Evolutionary conservation across 345 rosid species (phyloP).

Genomic region (Syzygium grande): DNA sequence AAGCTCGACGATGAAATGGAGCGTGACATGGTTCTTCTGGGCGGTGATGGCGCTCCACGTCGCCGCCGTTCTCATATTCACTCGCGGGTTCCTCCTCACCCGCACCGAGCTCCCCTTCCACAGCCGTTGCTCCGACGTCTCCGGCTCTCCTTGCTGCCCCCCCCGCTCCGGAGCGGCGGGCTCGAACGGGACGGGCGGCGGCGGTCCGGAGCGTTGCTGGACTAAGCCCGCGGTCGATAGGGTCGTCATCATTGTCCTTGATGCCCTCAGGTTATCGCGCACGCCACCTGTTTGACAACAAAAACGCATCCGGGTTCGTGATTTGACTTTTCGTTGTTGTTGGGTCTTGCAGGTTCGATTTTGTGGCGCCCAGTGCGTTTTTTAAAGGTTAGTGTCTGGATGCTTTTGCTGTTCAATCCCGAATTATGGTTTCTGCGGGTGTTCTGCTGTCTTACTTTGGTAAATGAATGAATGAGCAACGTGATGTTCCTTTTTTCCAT

Average conservation of each 20-base stretch:
- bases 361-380: conserved; percentile 66
- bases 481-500: not conserved
- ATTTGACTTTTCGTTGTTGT: not conserved
- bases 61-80: conserved; percentile 55
- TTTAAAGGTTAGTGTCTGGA: conserved; percentile 39
- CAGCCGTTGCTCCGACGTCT: conserved; percentile 60
- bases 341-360: conserved; percentile 50
- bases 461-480: not conserved
- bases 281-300: not conserved
- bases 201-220: conserved; percentile 35
- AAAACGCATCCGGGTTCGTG: not conserved
- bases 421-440: not conserved
- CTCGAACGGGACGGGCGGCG: not conserved
- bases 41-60: conserved; percentile 42
- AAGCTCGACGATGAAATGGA: conserved; percentile 1
- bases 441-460: not conserved
- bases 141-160: conserved; percentile 51
- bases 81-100: conserved; percentile 81
- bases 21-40: conserved; percentile 11
- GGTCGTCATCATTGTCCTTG: conserved; percentile 65
- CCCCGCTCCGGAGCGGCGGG: not conserved
- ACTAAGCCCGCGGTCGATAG: conserved; percentile 65
- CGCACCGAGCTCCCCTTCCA: conserved; percentile 83
- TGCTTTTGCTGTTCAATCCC: not conserved
- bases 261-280: conserved; percentile 58